Evolutionary conservation across 768 basidiomycete genomes (phyloP).

Genomic region (Asterophora lycoperdoides): DNA sequence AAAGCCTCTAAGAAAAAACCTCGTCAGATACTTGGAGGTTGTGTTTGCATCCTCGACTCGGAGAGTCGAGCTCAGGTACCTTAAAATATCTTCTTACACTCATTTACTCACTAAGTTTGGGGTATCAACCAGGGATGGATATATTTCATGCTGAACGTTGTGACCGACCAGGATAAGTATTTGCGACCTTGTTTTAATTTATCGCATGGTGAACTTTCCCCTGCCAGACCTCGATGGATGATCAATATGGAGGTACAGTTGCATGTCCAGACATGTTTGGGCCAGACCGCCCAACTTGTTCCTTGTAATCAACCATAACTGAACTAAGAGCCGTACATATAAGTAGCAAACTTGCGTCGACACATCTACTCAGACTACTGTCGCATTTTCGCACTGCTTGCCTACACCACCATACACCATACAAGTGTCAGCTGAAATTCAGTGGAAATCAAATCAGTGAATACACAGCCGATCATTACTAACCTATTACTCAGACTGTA

Average conservation of each 20-base stretch:
- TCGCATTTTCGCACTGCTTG: too few relatives aligned
- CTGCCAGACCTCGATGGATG: slow-evolving; percentile 29
- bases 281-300: slow-evolving; percentile 22
- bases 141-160: slow-evolving; percentile 42
- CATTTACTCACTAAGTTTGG: background rate
- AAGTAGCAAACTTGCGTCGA: too few relatives aligned
- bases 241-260: slow-evolving; percentile 44
- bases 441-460: too few relatives aligned
- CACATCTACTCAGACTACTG: too few relatives aligned
- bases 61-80: too few relatives aligned
- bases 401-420: too few relatives aligned
- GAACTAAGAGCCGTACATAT: too few relatives aligned
- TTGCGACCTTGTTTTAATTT: slow-evolving; percentile 30
- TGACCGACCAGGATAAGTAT: slow-evolving; percentile 52
- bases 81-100: background rate
- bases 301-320: slow-evolving; percentile 44
- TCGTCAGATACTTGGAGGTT: slow-evolving; percentile 32
- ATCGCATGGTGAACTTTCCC: slow-evolving; percentile 25
- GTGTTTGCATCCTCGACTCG: slow-evolving; percentile 40
- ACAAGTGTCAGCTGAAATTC: too few relatives aligned
- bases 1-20: slow-evolving; percentile 8
- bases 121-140: slow-evolving; percentile 37
- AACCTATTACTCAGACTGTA: too few relatives aligned
- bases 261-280: slow-evolving; percentile 23
- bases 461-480: too few relatives aligned